phyloP scores from a whole-genome alignment of 2,329 filamentous ascomycete species.

The Ceratocystis eucalypticola region DNA sequence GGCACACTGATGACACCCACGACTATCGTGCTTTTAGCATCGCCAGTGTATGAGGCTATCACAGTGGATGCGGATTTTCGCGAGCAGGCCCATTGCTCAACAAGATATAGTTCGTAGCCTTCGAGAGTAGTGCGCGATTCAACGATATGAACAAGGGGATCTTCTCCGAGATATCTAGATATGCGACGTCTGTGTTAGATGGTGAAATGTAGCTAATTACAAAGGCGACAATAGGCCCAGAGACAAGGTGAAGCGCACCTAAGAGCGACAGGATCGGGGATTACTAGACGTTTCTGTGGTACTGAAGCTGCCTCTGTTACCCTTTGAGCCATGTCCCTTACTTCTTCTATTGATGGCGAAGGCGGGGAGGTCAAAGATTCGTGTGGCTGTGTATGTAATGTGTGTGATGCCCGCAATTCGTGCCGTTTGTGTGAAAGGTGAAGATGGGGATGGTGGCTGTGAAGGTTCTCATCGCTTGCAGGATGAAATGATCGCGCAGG shows the following conservation, averaged over 20 bases:
- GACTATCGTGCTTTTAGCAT: constrained; percentile 61
- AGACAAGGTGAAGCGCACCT: constrained; percentile 28
- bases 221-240: background rate
- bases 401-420: background rate
- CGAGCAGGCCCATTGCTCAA: constrained; percentile 97
- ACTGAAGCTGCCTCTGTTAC: constrained; percentile 19
- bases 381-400: constrained; percentile 13
- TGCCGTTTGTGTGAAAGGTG: too few species aligned
- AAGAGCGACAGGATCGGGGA: constrained; percentile 46
- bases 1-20: constrained; percentile 74
- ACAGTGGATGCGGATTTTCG: constrained; percentile 79
- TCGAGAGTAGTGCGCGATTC: constrained; percentile 55
- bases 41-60: constrained; percentile 86
- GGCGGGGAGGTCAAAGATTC: constrained; percentile 9
- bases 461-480: background rate
- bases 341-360: constrained; percentile 32
- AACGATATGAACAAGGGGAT: constrained; percentile 60
- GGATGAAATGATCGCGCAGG: background rate
- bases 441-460: background rate
- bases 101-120: constrained; percentile 85
- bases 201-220: background rate
- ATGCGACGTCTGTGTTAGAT: background rate
- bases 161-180: constrained; percentile 66
- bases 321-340: constrained; percentile 30
- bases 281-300: constrained; percentile 26